Conservation (phyloP, 2,329 filamentous ascomycete genomes). For the Leptographium lundbergii region DNA sequence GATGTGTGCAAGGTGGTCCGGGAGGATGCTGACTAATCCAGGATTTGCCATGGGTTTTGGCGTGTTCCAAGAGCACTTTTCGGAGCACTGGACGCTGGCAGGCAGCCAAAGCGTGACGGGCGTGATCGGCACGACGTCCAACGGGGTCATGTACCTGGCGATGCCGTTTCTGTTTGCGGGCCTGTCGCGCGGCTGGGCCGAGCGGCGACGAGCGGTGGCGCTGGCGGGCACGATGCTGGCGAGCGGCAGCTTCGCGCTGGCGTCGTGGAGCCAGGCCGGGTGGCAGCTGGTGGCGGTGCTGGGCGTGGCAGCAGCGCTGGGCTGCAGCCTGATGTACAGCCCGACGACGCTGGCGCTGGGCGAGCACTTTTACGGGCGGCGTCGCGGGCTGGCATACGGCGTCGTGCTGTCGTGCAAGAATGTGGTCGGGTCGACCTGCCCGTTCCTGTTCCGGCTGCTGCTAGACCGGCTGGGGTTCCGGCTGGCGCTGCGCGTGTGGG, state of each 20-base stretch:
- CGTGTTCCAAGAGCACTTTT: conserved; percentile 3
- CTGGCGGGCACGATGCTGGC: not conserved
- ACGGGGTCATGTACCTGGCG: conserved; percentile 5
- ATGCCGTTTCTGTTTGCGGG: conserved; percentile 5
- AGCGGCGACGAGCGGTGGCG: not conserved
- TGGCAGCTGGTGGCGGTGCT: conserved; percentile 1
- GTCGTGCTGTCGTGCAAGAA: not conserved
- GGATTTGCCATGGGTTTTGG: conserved; percentile 5
- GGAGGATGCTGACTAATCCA: not conserved
- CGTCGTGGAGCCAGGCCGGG: not conserved
- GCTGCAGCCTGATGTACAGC: conserved; percentile 3
- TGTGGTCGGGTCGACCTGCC: conserved; percentile 1
- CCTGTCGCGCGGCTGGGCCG: not conserved
- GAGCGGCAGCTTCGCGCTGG: not conserved
- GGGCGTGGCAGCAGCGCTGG: not conserved
- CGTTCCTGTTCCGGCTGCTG: not conserved
- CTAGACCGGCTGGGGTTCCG: not conserved
- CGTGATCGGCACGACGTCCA: conserved; percentile 4
- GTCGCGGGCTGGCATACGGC: not conserved
- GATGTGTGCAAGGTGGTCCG: too few relatives aligned
- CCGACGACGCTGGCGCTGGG: conserved; percentile 1
- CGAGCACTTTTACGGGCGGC: not conserved
- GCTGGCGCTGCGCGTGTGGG: conserved; percentile 9
- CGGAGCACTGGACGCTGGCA: not conserved
- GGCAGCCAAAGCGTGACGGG: not conserved